Evolutionary conservation across 73 alveolate genomes (phyloP), one percentile per base, ranked within the genome.

Genomic region (Tetrahymena malaccensis): DNA sequence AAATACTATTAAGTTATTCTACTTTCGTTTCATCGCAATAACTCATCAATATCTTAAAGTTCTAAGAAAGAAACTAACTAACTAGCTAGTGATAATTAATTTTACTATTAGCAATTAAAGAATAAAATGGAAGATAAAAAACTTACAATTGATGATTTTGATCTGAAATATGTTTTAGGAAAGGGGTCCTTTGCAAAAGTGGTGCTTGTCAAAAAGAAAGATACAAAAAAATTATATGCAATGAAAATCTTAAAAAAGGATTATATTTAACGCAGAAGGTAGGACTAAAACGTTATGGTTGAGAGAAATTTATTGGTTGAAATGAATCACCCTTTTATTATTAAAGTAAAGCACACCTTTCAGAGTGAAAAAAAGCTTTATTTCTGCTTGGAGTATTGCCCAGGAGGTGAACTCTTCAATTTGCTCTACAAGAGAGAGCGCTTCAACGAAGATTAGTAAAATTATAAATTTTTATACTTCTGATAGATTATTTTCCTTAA

Each of bases 131-230:
- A 70, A 70, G 89, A 70, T n/a, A 70, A 70, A 70, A 70, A 70
- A n/a, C 37, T 70, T 4, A 70, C 89, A 8, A 70, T 70, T 12
- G 89, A 70, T 31, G 98, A 96, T 96, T 96, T 96, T 93, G 95
- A 89, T 12, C 96, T 96, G n/a, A 57, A 97, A 34, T 97, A 98
- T 97, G 99, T 99, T 17, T 95, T 99, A 3, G 99, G 99, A 25
- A 98, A 98, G 85, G 99, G 99, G 4, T 98, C 99, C 33, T 98
- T 97, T 93, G 99, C 99, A 25, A 98, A 98, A 84, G 99, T 98
- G 55, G 94, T 98, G 94, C 96, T 98, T 25, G 97, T 96, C 43
- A 96, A 98, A 85, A 97, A 98, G 96, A 98, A 97, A 85, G 99
- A 97, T 84, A 93, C 97, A 43, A 95, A 97, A 34, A 94, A 97